Evolutionary conservation across 768 basidiomycete genomes (phyloP).

Genomic region (Mycena belliarum): DNA sequence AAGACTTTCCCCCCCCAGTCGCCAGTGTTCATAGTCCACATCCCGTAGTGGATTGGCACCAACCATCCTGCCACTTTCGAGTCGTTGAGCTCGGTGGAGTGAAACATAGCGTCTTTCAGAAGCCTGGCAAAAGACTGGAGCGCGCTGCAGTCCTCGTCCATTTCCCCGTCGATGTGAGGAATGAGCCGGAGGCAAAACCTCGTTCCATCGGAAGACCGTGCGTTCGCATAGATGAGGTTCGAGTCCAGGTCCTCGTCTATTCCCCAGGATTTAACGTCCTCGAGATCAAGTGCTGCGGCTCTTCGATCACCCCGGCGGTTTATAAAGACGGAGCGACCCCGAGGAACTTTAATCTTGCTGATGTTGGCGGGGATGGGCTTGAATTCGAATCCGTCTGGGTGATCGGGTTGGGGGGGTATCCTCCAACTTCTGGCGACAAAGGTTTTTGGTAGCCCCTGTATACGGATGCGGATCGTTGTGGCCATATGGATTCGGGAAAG

Average conservation of each 20-base stretch:
- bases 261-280: too few relatives aligned
- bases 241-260: too few relatives aligned
- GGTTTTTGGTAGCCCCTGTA: background rate
- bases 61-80: background rate
- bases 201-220: too few relatives aligned
- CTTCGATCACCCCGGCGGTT: background rate
- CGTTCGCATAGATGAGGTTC: too few relatives aligned
- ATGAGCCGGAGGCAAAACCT: conserved; percentile 2
- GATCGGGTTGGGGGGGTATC: background rate
- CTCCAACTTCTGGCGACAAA: background rate
- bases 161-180: too few relatives aligned
- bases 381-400: too few relatives aligned
- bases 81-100: background rate
- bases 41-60: conserved; percentile 5
- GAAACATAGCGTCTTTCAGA: background rate
- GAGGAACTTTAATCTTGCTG: background rate
- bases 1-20: conserved; percentile 8
- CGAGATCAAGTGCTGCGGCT: background rate
- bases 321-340: background rate
- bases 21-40: conserved; percentile 11
- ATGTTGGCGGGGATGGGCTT: background rate
- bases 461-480: background rate
- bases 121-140: background rate
- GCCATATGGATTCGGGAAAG: too few relatives aligned
- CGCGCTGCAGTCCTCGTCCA: background rate